Conservation (phyloP, 306 rosid species). For the Medicago arabica region DNA sequence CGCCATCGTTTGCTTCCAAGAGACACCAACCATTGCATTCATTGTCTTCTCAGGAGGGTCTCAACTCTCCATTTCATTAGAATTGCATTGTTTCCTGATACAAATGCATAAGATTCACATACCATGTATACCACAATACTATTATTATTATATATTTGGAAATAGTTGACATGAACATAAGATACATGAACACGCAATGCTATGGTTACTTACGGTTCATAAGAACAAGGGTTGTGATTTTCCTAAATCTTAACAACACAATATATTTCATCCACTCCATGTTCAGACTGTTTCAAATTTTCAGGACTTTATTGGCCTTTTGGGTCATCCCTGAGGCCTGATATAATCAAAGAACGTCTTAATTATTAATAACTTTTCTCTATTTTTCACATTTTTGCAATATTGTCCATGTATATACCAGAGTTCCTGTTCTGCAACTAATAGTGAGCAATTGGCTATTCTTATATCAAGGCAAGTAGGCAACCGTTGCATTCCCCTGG, state of each 20-base stretch:
- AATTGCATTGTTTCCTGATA: conserved; percentile 34
- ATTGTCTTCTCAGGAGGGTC: conserved; percentile 79
- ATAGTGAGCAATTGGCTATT: not conserved
- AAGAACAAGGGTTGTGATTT: not conserved
- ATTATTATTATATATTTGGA: not conserved
- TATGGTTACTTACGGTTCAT: not conserved
- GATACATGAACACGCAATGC: not conserved
- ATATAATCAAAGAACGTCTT: not conserved
- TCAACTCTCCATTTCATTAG: conserved; percentile 76
- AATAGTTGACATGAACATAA: not conserved
- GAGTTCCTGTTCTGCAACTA: not conserved
- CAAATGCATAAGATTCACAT: conserved; percentile 18
- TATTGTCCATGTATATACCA: not conserved
- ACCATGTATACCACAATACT: not conserved
- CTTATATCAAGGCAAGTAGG: not conserved
- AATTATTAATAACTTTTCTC: not conserved
- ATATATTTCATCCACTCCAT: not conserved
- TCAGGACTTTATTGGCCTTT: not conserved
- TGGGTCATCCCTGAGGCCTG: not conserved
- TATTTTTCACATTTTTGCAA: not conserved
- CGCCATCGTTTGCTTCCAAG: conserved; percentile 67
- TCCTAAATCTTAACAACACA: not conserved
- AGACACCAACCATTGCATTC: conserved; percentile 75
- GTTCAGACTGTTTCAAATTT: not conserved
- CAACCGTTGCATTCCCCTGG: not conserved